Evolutionary conservation across 176 grass and related monocot species (phyloP).

Genomic region (Triticum turgidum): DNA sequence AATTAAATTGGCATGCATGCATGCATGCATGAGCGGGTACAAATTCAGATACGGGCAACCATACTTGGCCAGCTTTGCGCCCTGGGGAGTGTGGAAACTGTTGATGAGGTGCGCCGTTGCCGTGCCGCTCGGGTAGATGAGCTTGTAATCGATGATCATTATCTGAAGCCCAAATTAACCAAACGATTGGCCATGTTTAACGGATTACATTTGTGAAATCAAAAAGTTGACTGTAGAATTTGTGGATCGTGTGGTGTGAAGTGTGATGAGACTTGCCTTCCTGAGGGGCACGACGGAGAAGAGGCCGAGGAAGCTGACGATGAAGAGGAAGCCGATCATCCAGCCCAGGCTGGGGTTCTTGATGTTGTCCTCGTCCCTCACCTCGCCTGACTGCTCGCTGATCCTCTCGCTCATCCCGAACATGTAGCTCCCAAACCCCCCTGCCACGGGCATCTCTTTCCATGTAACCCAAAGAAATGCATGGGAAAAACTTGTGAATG

Average conservation of each 20-base stretch:
- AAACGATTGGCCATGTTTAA: neutral
- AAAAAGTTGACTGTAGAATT: neutral
- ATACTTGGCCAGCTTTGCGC: conserved; percentile 56
- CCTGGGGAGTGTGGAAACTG: conserved; percentile 79
- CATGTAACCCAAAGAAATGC: neutral
- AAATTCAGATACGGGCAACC: neutral
- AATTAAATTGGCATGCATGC: too few relatives aligned
- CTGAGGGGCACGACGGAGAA: conserved; percentile 56
- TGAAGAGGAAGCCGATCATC: conserved; percentile 63
- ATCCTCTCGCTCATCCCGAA: conserved; percentile 49
- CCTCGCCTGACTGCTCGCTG: conserved; percentile 31
- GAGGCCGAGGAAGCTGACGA: conserved; percentile 64
- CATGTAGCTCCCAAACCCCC: conserved; percentile 56
- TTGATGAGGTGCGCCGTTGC: conserved; percentile 87
- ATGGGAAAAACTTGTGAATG: neutral
- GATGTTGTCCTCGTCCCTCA: conserved; percentile 11
- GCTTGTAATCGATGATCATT: conserved; percentile 81
- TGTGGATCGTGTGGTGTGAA: neutral
- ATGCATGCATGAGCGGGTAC: neutral
- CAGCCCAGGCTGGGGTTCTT: conserved; percentile 54
- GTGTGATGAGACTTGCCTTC: conserved; percentile 20
- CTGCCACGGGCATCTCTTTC: neutral
- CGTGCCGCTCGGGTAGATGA: conserved; percentile 78
- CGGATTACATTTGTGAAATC: neutral
- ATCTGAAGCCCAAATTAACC: conserved; percentile 40